A percentile compares a stretch with the other conserved stretches of the same genome.
Conservation (phyloP, 2,329 filamentous ascomycete genomes). For the Emergomyces pasteurianus region DNA sequence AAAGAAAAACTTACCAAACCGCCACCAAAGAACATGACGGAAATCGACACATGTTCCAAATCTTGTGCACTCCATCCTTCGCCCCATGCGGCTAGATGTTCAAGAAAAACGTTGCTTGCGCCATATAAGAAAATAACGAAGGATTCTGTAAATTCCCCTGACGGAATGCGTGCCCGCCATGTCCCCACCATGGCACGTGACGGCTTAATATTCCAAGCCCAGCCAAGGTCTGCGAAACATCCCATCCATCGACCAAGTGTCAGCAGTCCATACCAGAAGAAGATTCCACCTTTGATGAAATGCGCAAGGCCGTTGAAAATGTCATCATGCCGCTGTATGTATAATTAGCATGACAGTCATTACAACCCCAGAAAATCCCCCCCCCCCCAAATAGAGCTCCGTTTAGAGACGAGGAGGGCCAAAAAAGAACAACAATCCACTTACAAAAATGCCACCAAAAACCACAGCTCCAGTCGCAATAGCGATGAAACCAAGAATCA, state of each 20-base stretch:
- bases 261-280: slow-evolving; percentile 83
- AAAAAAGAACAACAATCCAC: slow-evolving; percentile 23
- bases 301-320: slow-evolving; percentile 83
- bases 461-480: slow-evolving; percentile 62
- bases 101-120: slow-evolving; percentile 78
- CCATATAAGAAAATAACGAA: slow-evolving; percentile 86
- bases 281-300: slow-evolving; percentile 88
- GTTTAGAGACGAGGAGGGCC: background rate
- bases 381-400: background rate
- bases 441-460: slow-evolving; percentile 74
- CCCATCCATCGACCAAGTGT: slow-evolving; percentile 85
- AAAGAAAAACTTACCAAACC: slow-evolving; percentile 50
- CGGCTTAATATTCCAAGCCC: slow-evolving; percentile 88
- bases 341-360: slow-evolving; percentile 6
- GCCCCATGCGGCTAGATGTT: slow-evolving; percentile 68
- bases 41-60: slow-evolving; percentile 85
- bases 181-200: slow-evolving; percentile 43
- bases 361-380: no score
- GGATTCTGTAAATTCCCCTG: slow-evolving; percentile 82
- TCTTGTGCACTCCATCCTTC: slow-evolving; percentile 63
- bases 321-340: slow-evolving; percentile 46
- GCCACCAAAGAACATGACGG: slow-evolving; percentile 85
- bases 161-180: slow-evolving; percentile 52
- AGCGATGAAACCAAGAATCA: slow-evolving; percentile 65
- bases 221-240: slow-evolving; percentile 79